Base-by-base conservation (phyloP, 768 basidiomycete species). In the Tylopilus sp. region DNA sequence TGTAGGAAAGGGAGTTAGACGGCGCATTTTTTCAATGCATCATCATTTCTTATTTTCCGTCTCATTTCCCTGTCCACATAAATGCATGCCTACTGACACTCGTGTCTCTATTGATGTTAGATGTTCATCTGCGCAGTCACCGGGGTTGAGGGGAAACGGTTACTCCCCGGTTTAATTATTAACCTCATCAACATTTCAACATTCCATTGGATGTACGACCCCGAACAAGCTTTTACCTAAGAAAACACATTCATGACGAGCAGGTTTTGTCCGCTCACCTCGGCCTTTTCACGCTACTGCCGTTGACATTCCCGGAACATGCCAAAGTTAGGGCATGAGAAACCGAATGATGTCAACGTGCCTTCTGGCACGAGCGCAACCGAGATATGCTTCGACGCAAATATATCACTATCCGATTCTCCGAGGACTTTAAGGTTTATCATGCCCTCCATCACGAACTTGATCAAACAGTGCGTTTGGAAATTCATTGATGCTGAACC, bases 391-490 rank as follows among this genome's bases (percentile, higher is more conserved):
- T 9, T 9, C 25, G 17, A 37, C 34, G 17, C 19, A 28, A 48
- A 54, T 30, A 54, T 22, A 19, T 30, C 44, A 22, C 12, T 41
- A 12, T 31, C 22, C 22, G 10, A 29, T 46, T 49, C 49, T 52
- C 61, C 57, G 61, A 63, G 61, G 60, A 57, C 36, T 30, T 34
- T 1, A 3, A 12, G 13, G 24, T 43, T 29, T 16, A 41, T 52
- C 36, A 17, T 22, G 25, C 30, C 1, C 22, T n/a, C 10, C 48
- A 25, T 41, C 30, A 2, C 37, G 42, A 38, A 28, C 55, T 8
- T 21, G 31, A 31, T 43, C 47, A 45, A 30, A 26, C 22, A 43
- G 21, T 24, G 2, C 21, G n/a, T n/a, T n/a, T 40, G 25, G 29
- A 5, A 31, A 29, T 42, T 26, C 42, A 49, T 31, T 43, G 24